Conservation (phyloP, 1,139 yeast genomes). For the Geotrichum citri-aurantii region DNA sequence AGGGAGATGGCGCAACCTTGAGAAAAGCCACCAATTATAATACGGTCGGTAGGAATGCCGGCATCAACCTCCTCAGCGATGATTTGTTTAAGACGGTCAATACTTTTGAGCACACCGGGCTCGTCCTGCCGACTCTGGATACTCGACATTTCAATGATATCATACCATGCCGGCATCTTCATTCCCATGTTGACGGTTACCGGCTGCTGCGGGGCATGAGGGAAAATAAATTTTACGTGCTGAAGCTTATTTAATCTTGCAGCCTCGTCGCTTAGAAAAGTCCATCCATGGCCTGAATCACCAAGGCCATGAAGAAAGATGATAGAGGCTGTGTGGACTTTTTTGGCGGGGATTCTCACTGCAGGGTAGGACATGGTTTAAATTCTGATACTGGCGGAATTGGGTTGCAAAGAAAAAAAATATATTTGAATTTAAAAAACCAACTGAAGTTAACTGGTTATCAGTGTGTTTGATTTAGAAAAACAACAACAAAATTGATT, state of each 20-base stretch:
- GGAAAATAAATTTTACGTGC: slow-evolving; percentile 73
- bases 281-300: slow-evolving; percentile 87
- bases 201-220: slow-evolving; percentile 75
- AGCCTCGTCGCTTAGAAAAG: slow-evolving; percentile 51
- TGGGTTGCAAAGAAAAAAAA: not conserved
- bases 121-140: slow-evolving; percentile 48
- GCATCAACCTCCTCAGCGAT: slow-evolving; percentile 57
- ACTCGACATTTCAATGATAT: slow-evolving; percentile 54
- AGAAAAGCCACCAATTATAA: slow-evolving; percentile 87
- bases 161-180: slow-evolving; percentile 85
- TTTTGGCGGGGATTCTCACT: slow-evolving; percentile 22
- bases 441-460: not conserved
- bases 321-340: slow-evolving; percentile 53
- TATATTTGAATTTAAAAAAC: not conserved
- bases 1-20: slow-evolving; percentile 86
- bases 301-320: slow-evolving; percentile 90
- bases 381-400: not conserved
- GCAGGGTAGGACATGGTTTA: slow-evolving; percentile 21
- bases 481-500: no score
- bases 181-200: slow-evolving; percentile 63
- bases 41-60: slow-evolving; percentile 64
- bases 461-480: no score
- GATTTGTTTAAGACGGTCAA: slow-evolving; percentile 47
- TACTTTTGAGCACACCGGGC: slow-evolving; percentile 56
- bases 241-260: slow-evolving; percentile 41